Base-by-base conservation (phyloP, 805 yeast genomes). In the Suhomyces vadensis region DNA sequence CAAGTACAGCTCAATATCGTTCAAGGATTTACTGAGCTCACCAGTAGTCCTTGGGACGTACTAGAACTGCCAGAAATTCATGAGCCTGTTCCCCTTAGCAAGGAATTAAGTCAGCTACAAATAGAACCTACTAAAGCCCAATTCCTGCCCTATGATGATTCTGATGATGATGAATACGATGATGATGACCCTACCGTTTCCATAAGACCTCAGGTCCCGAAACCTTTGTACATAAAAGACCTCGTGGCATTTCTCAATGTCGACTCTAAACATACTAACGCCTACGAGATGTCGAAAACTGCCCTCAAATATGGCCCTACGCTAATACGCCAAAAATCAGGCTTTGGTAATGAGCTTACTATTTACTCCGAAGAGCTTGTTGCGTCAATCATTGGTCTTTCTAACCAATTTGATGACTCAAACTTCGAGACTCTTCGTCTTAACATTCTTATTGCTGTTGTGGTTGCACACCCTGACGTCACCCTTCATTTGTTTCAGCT, bases 181-280 rank as follows among this genome's bases (percentile, higher is more conserved):
- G 84, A 75, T 24, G 78, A 73, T 26, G 81, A 74, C 49, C 77
- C 80, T 0, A 64, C 81, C 0, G 46, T 74, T 3, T 64, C 64
- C 1, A 54, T 64, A 10, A 56, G 59, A 5, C 59, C 61, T 2
- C 64, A 58, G 4, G 67, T 79, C 0, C 57, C 73, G 0, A 61
- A 67, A 1, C 90, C 89, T 0, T 72, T 87, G 1, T 92, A 88
- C 54, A 63, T 92, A 31, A 83, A 85, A 50, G 96, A 89, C 48
- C 65, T 91, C 16, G 55, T 88, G 4, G 63, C 67, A 10, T 85
- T 83, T 52, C 67, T 85, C 13, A 65, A 67, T 8, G 69, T 73
- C 0, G 76, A 76, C 22, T 63, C 70, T 4, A 71, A 69, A 14
- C 74, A 73, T 36, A 61, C 70, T 2, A 71, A 65, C 37, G 81